These are phyloP conservation scores for Gypsophila paniculata DNA, from an alignment of 179 eudicot species.

Conservation along the genomic window DNA sequence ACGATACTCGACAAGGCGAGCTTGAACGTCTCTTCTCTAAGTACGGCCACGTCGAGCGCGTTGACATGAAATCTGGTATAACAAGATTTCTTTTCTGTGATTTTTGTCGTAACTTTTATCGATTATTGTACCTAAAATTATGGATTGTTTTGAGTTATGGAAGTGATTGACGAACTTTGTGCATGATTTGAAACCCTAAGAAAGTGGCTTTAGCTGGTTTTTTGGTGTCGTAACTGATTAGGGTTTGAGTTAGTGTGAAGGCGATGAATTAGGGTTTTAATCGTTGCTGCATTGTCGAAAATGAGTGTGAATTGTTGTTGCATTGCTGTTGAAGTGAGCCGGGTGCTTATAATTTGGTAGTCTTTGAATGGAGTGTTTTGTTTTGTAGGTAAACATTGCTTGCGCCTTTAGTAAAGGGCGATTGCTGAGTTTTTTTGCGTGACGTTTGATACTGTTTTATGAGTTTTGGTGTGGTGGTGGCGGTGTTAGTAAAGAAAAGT, in stretches of 20 bases:
- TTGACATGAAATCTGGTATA: constrained; percentile 89
- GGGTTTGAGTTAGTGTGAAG: not conserved
- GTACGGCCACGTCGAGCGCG: constrained; percentile 78
- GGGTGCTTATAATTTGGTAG: not conserved
- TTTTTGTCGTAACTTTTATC: not conserved
- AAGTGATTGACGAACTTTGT: too few relatives aligned
- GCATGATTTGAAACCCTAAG: too few relatives aligned
- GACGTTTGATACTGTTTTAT: too few relatives aligned
- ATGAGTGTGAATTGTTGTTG: too few relatives aligned
- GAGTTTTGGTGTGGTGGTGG: not conserved
- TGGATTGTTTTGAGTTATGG: too few relatives aligned
- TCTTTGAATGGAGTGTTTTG: not conserved
- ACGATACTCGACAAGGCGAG: constrained; percentile 73
- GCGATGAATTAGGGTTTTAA: not conserved
- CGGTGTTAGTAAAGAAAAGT: too few relatives aligned
- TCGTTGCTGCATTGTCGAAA: not conserved
- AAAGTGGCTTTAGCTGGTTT: not conserved
- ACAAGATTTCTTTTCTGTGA: not conserved
- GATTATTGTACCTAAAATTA: too few relatives aligned
- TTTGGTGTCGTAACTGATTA: not conserved
- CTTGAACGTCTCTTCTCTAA: constrained; percentile 75
- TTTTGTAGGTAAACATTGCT: too few relatives aligned
- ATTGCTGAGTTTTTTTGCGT: too few relatives aligned
- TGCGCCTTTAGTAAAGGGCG: too few relatives aligned
- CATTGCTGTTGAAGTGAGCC: not conserved